Evolutionary conservation across 2,329 filamentous ascomycete genomes (phyloP).

Genomic region (Curvularia verruculosa): DNA sequence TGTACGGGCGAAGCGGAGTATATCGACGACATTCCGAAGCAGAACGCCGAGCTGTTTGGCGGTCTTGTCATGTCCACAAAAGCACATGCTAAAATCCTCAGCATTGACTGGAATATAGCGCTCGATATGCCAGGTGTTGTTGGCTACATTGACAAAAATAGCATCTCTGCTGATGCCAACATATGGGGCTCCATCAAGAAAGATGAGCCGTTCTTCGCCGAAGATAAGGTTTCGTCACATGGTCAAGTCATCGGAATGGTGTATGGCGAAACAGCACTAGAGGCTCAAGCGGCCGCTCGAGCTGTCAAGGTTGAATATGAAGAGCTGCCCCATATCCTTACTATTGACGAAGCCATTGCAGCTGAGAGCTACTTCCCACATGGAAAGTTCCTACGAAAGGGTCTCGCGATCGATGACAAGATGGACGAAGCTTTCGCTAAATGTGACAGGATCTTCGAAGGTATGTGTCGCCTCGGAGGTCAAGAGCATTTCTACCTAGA

Average conservation of each 20-base stretch:
- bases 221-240: constrained; percentile 82
- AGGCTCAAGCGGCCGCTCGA: constrained; percentile 78
- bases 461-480: constrained; percentile 83
- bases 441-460: constrained; percentile 83
- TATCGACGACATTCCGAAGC: constrained; percentile 85
- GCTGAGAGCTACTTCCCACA: constrained; percentile 84
- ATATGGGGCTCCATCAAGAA: constrained; percentile 82
- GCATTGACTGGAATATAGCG: constrained; percentile 75
- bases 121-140: constrained; percentile 86
- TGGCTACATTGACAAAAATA: constrained; percentile 79
- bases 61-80: constrained; percentile 87
- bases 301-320: constrained; percentile 89
- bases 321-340: constrained; percentile 82
- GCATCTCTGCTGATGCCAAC: constrained; percentile 82
- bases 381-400: constrained; percentile 78
- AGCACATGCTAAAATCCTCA: constrained; percentile 83
- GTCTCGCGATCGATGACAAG: constrained; percentile 58
- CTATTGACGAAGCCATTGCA: constrained; percentile 93
- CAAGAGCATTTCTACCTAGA: constrained; percentile 98
- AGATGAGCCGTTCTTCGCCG: constrained; percentile 89
- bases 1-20: constrained; percentile 93
- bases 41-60: constrained; percentile 85
- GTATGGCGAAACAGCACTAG: constrained; percentile 75
- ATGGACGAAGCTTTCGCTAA: constrained; percentile 74
- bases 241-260: constrained; percentile 92